A percentile compares a stretch with the other conserved stretches of the same genome.
Evolutionary conservation across 179 eudicot species (phyloP).

Genomic region (Silene coronaria): DNA sequence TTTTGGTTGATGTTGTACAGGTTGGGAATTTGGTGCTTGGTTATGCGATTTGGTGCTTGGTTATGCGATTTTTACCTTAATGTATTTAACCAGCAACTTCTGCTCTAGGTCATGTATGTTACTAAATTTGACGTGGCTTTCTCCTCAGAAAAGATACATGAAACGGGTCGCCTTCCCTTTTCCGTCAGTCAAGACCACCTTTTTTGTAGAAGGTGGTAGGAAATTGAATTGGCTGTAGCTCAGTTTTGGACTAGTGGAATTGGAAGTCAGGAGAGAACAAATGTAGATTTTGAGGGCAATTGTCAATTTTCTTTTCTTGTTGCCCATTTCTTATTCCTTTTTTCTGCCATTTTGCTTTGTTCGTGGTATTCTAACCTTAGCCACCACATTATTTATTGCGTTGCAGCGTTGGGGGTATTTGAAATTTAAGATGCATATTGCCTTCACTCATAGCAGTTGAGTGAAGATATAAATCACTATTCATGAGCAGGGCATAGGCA

Average conservation of each 20-base stretch:
- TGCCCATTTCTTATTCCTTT: neutral
- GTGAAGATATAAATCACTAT: neutral
- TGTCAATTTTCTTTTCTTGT: neutral
- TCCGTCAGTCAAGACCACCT: slow-evolving; percentile 76
- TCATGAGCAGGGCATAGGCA: neutral
- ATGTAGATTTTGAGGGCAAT: slow-evolving; percentile 75
- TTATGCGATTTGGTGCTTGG: slow-evolving; percentile 12
- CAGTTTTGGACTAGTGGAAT: slow-evolving; percentile 98
- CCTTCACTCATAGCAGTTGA: neutral
- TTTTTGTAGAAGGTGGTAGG: slow-evolving; percentile 81
- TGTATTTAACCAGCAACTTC: neutral
- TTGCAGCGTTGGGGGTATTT: neutral
- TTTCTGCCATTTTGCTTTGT: neutral
- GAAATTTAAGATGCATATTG: neutral
- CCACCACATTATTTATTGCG: too few relatives aligned
- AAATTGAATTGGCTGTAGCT: slow-evolving; percentile 82
- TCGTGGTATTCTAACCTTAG: neutral
- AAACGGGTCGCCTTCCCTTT: slow-evolving; percentile 72
- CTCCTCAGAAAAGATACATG: slow-evolving; percentile 80
- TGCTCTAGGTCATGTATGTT: slow-evolving; percentile 11
- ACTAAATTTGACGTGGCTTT: slow-evolving; percentile 58
- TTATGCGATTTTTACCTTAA: neutral
- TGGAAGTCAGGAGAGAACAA: slow-evolving; percentile 75
- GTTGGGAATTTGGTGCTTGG: too few relatives aligned
- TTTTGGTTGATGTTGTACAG: slow-evolving; percentile 82